Evolutionary conservation across 805 yeast species (phyloP), one percentile per base, ranked within the genome.

Genomic region (Candida incommunis): DNA sequence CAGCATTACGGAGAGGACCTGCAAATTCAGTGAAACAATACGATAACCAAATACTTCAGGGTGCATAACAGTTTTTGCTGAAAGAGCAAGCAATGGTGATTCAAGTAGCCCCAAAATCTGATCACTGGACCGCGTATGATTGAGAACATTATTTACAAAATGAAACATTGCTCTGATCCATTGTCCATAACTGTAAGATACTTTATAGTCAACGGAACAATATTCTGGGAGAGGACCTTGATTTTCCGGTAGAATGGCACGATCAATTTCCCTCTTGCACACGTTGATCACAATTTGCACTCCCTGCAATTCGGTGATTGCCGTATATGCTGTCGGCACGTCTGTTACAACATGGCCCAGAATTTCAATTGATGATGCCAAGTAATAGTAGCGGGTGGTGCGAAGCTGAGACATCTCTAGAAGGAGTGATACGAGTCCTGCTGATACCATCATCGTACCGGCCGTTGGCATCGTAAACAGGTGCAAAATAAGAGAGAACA

Each of bases 51-150:
- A 84, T 0, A 74, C 60, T 0, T 60, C 50, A 1, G 82, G 75
- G 52, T 83, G 67, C 13, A 58, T 54, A 16, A 88, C 53, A 2
- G 88, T 72, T 46, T 65, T 68, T 49, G 76, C 79, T 50, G 86
- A 63, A 23, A 82, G 71, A 23, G 62, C 55, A 16, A 88, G 62
- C n/a, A 90, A 64, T 0, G 87, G 78, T 0, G 96, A 83, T 55
- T 90, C 97, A 54, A 85, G 83, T 34, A 90, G 61, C 50, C 85
- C 85, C 59, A 95, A 74, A 55, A 86, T 74, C 47, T 92, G 70
- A 57, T 87, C 96, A 2, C 62, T 48, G 37, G 94, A 92, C 3
- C 81, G 74, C 44, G 84, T 86, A n/a, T 78, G 70, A 45, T 75
- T 75, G 37, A 88, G 68, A 41, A 87, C 61, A 50, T 77, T 72